Base-by-base conservation (phyloP, 148 eudicot species). In the Chenopodium album region DNA sequence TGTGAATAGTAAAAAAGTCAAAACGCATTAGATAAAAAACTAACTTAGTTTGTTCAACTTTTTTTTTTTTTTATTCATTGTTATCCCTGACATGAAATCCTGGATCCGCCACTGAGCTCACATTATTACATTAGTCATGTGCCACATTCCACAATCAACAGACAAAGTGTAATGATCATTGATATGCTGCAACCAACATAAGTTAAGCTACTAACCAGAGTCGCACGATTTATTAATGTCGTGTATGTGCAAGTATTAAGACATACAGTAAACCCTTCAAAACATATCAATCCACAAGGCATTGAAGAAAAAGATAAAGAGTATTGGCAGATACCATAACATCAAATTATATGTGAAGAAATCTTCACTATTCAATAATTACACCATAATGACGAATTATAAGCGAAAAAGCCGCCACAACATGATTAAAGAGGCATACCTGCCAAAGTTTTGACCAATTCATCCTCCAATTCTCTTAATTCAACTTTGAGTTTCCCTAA, bases 371-470 rank as follows among this genome's bases (percentile, higher is more conserved):
- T 48, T 22, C 7, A 23, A 44, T 12, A 20, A 56, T 32, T 0
- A 62, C 5, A 1, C 23, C 3, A 37, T 32, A 32, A 50, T 23
- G 69, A 7, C 47, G 41, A 81, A 77, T 12, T 29, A 29, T 0
- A 65, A 20, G 66, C 54, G 7, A 31, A 9, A 5, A 29, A 26
- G 8, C 37, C 11, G 2, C 3, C 13, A 11, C 65, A 10, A 44
- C 28, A 32, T 10, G 29, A 52, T 64, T 22, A 75, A 26, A 60
- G 81, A 47, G 22, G 62, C 66, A n/a, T 89, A 95, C 98, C 96
- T 87, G 98, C 84, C 75, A 95, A 87, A 69, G 92, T 90, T 82
- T 89, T 91, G 82, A 93, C 94, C 82, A 93, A 80, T 73, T 89
- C 87, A 86, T 89, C 98, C 83, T 93, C 97, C 34, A 85, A 87